Base-by-base conservation (phyloP, 768 basidiomycete genomes). In the Strobilomyces confusus region DNA sequence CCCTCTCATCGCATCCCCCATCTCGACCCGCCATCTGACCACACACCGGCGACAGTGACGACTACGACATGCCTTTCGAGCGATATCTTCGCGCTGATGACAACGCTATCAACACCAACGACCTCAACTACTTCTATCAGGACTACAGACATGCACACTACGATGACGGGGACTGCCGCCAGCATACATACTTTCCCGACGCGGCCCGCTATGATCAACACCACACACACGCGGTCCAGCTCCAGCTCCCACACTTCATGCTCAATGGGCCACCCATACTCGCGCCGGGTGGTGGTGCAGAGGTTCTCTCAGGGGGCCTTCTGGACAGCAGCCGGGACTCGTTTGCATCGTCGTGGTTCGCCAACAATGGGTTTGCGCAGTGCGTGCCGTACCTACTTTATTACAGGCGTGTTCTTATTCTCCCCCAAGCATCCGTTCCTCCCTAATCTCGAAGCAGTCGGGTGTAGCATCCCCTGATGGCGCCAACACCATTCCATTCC, bases 261-360 rank as follows among this genome's bases (percentile, higher is more conserved):
- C 72, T 80, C 60, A 69, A 69, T 55, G 77, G 77, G 4, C 74
- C 78, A 0, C 84, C 88, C 25, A 77, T 78, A 2, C 76, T 89
- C 20, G 84, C 84, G 2, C 81, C 77, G 2, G 87, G 86, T 19
- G 87, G 87, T 23, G 87, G 89, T 33, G 87, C 84, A 11, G 89
- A 89, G 68, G 81, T 86, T 15, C 64, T 89, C n/a, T 80, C 84
- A 12, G 70, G 72, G 4, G 75, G 75, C 36, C 68, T 77, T 52
- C 59, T 66, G 20, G 64, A 59, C 42, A 59, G 48, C 25, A 15
- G 23, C 20, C 26, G 4, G 17, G 58, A 41, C 66, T 66, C 63
- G 11, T 48, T 68, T 19, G 68, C 73, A 34, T 69, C 76, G 8
- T 61, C 73, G 4, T 87, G 84, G 84, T 76, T 81, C 53, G 55